Evolutionary conservation across 2,329 filamentous ascomycete genomes (phyloP).

Genomic region (Endocalyx cinctus): DNA sequence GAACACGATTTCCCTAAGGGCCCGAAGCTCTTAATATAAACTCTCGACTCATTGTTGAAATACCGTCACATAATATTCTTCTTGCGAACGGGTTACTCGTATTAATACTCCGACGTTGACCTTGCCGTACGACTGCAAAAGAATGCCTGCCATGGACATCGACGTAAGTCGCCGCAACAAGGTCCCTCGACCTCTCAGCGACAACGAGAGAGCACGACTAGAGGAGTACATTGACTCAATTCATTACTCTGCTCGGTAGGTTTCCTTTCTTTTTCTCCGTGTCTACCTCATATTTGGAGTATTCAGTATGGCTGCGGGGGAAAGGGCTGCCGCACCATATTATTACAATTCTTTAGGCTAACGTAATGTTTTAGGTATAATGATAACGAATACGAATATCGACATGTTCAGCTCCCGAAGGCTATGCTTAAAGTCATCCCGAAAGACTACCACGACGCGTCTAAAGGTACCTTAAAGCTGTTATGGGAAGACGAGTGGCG

Average conservation of each 20-base stretch:
- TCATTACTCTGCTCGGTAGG: slow-evolving; percentile 88
- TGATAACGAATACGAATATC: slow-evolving; percentile 90
- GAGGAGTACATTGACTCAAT: slow-evolving; percentile 92
- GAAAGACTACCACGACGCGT: slow-evolving; percentile 84
- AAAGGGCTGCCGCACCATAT: no score
- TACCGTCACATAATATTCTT: no score
- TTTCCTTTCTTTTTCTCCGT: slow-evolving; percentile 7
- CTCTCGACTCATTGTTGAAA: no score
- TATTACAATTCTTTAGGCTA: no score
- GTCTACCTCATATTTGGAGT: not conserved
- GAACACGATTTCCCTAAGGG: no score
- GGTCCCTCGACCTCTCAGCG: slow-evolving; percentile 72
- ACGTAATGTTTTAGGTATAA: slow-evolving; percentile 82
- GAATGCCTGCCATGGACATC: slow-evolving; percentile 50
- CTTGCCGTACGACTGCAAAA: no score
- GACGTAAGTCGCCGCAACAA: slow-evolving; percentile 84
- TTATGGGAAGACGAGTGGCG: slow-evolving; percentile 99
- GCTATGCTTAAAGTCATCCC: slow-evolving; percentile 97
- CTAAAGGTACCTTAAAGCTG: slow-evolving; percentile 89
- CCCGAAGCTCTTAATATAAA: no score
- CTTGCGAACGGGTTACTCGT: no score
- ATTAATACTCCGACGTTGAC: no score
- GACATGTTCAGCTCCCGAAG: slow-evolving; percentile 95
- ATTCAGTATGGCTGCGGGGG: no score
- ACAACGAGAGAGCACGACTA: slow-evolving; percentile 75